phyloP scores from a whole-genome alignment of 768 basidiomycete genomes.

The Serendipita vermifera region DNA sequence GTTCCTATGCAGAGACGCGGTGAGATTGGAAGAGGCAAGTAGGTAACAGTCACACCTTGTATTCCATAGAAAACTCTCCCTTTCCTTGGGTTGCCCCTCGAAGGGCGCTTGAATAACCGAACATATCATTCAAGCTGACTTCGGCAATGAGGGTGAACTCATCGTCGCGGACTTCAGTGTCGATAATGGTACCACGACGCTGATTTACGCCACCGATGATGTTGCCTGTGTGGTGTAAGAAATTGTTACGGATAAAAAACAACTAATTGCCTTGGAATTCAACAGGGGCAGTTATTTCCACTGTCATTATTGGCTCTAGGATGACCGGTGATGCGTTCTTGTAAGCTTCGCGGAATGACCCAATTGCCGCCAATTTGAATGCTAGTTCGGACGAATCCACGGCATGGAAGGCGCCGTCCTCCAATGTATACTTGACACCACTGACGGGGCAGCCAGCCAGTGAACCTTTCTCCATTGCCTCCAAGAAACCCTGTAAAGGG shows the following conservation, averaged over 20 bases:
- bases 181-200: conserved; percentile 84
- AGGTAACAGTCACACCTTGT: conserved; percentile 17
- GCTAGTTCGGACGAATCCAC: conserved; percentile 96
- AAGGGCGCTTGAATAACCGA: conserved; percentile 87
- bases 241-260: no score
- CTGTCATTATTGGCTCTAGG: conserved; percentile 96
- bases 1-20: conserved; percentile 34
- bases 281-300: conserved; percentile 88
- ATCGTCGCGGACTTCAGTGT: conserved; percentile 93
- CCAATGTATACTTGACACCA: conserved; percentile 73
- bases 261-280: conserved; percentile 78
- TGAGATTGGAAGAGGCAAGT: not conserved
- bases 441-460: conserved; percentile 79
- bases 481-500: conserved; percentile 67
- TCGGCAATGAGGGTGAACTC: conserved; percentile 89
- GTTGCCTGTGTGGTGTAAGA: conserved; percentile 37
- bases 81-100: conserved; percentile 95
- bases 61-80: conserved; percentile 74
- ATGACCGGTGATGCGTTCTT: conserved; percentile 63
- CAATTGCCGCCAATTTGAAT: conserved; percentile 80
- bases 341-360: conserved; percentile 88
- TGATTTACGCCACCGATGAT: conserved; percentile 93
- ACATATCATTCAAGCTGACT: conserved; percentile 96
- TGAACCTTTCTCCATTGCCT: conserved; percentile 83
- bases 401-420: conserved; percentile 84